These are phyloP conservation scores for Carnegiea gigantea DNA, from an alignment of 179 eudicot genomes.

Conservation along the genomic window DNA sequence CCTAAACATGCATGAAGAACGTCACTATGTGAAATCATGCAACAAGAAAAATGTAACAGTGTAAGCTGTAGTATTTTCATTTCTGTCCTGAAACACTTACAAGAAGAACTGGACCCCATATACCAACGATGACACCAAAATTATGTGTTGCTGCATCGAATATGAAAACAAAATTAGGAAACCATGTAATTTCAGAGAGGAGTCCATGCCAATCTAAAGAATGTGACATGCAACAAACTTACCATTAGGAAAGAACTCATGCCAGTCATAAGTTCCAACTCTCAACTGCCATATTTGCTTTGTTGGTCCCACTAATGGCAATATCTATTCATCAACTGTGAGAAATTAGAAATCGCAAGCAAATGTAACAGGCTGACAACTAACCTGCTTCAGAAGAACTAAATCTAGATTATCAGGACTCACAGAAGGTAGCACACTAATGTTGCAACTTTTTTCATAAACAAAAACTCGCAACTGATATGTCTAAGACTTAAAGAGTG, in stretches of 20 bases:
- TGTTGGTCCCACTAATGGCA: slow-evolving; percentile 82
- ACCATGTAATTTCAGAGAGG: slow-evolving; percentile 7
- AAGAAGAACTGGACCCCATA: slow-evolving; percentile 93
- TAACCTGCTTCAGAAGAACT: slow-evolving; percentile 6
- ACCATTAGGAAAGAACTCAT: slow-evolving; percentile 91
- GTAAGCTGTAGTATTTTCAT: neutral
- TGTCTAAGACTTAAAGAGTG: neutral
- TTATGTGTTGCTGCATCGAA: slow-evolving; percentile 69
- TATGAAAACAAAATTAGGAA: slow-evolving; percentile 25
- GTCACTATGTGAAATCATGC: slow-evolving; percentile 13
- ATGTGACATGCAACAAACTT: slow-evolving; percentile 14
- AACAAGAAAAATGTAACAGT: slow-evolving; percentile 21
- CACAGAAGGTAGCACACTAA: neutral
- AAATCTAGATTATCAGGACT: neutral
- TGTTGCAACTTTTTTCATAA: neutral
- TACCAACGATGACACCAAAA: slow-evolving; percentile 73
- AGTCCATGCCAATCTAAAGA: slow-evolving; percentile 6
- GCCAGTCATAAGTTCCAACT: slow-evolving; percentile 77
- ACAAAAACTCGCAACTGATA: neutral
- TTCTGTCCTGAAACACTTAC: slow-evolving; percentile 48
- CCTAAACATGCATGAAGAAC: slow-evolving; percentile 43
- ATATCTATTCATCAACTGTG: slow-evolving; percentile 45
- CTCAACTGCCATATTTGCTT: slow-evolving; percentile 66
- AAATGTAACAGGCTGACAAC: neutral
- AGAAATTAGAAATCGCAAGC: slow-evolving; percentile 18